These are phyloP conservation scores for Cladosporium sp. DNA, from an alignment of 2,329 filamentous ascomycete genomes.

Conservation along the genomic window DNA sequence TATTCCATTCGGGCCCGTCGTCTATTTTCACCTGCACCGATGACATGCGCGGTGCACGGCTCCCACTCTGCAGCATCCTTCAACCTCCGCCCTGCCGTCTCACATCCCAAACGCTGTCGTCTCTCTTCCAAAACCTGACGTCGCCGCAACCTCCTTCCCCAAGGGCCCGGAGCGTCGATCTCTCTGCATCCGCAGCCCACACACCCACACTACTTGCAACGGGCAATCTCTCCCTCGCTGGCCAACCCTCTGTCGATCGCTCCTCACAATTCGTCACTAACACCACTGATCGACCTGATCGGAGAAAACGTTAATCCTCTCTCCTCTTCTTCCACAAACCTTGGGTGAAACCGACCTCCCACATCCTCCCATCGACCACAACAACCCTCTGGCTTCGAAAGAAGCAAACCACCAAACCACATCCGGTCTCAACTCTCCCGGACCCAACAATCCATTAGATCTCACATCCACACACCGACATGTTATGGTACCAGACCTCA, in stretches of 20 bases:
- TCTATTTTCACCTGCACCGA: conserved; percentile 1
- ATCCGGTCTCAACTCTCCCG: too few relatives aligned
- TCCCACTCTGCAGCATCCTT: conserved; percentile 10
- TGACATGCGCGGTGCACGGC: not conserved
- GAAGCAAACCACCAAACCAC: too few relatives aligned
- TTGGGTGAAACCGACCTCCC: too few relatives aligned
- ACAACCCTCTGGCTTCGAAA: too few relatives aligned
- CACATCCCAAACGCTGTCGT: conserved; percentile 7
- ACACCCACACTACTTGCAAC: not conserved
- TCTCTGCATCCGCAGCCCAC: not conserved
- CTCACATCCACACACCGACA: not conserved
- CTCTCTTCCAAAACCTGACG: too few relatives aligned
- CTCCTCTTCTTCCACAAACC: too few relatives aligned
- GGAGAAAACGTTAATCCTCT: too few relatives aligned
- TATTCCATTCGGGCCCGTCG: conserved; percentile 9
- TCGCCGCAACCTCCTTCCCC: not conserved
- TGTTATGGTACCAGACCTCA: conserved; percentile 9
- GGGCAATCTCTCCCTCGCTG: conserved; percentile 3
- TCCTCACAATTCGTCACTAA: conserved; percentile 1
- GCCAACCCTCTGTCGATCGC: conserved; percentile 8
- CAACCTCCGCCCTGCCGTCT: conserved; percentile 5
- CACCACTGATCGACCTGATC: too few relatives aligned
- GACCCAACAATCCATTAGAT: too few relatives aligned
- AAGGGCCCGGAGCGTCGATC: conserved; percentile 7
- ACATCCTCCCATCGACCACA: too few relatives aligned